Conservation (phyloP, 2,329 filamentous ascomycete species). For the Aspergillus brasiliensis region DNA sequence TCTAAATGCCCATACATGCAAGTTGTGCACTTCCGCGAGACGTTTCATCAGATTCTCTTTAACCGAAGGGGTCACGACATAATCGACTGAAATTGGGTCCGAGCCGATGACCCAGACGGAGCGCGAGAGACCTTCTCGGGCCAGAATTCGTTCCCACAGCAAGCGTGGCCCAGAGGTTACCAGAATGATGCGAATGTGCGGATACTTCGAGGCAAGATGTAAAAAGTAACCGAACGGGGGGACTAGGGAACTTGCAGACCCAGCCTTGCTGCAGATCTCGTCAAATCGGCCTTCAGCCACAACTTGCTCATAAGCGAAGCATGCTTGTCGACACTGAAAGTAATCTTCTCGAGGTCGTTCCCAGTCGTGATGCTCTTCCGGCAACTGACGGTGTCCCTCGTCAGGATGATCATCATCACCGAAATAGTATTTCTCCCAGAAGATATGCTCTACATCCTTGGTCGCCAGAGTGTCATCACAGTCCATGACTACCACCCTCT, state of each 20-base stretch:
- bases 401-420: too few relatives aligned
- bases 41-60: conserved; percentile 54
- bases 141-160: conserved; percentile 60
- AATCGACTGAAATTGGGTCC: conserved; percentile 49
- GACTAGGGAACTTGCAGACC: conserved; percentile 44
- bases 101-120: conserved; percentile 57
- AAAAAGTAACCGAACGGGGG: too few relatives aligned
- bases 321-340: conserved; percentile 56
- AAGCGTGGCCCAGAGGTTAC: conserved; percentile 57
- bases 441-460: too few relatives aligned
- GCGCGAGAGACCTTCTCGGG: conserved; percentile 43
- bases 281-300: conserved; percentile 46
- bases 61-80: conserved; percentile 54
- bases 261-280: conserved; percentile 48
- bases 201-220: conserved; percentile 25
- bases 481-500: too few relatives aligned
- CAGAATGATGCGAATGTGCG: conserved; percentile 52
- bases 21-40: conserved; percentile 37
- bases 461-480: too few relatives aligned
- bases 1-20: conserved; percentile 60
- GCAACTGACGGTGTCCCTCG: too few relatives aligned
- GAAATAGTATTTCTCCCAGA: too few relatives aligned
- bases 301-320: conserved; percentile 56
- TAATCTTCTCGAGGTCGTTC: conserved; percentile 46
- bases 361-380: conserved; percentile 22